Conservation (phyloP, 805 yeast genomes). For the Candida awuae region DNA sequence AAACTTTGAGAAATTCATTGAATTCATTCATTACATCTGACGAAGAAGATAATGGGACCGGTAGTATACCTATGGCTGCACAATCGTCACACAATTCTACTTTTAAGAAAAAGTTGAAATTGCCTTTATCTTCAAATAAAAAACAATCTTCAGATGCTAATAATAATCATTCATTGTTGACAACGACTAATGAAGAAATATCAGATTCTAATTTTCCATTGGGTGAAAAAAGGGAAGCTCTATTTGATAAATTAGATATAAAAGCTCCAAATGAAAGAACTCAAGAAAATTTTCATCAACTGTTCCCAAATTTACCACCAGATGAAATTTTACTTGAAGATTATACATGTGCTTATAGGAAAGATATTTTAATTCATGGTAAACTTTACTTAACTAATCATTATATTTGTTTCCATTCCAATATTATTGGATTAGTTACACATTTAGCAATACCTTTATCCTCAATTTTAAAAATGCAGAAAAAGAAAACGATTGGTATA, state of each 20-base stretch:
- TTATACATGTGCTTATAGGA: constrained; percentile 53
- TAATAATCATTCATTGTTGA: constrained; percentile 5
- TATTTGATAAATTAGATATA: constrained; percentile 18
- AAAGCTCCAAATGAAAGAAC: constrained; percentile 41
- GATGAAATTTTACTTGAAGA: constrained; percentile 52
- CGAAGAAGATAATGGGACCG: constrained; percentile 12
- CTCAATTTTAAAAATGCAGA: constrained; percentile 57
- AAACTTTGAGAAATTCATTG: constrained; percentile 6
- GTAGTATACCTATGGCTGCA: not conserved
- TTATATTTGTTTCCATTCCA: constrained; percentile 56
- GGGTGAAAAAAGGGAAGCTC: constrained; percentile 9
- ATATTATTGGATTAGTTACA: constrained; percentile 61
- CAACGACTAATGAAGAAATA: constrained; percentile 8
- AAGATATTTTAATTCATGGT: constrained; percentile 64
- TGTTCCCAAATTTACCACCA: constrained; percentile 44
- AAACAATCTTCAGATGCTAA: constrained; percentile 3
- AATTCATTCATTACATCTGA: no score
- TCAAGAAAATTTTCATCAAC: constrained; percentile 52
- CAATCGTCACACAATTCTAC: constrained; percentile 7
- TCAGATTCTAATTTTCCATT: constrained; percentile 5
- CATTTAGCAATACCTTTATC: constrained; percentile 47
- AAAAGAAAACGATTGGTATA: constrained; percentile 55
- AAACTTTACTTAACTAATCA: constrained; percentile 49
- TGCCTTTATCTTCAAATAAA: constrained; percentile 11
- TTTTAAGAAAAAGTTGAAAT: constrained; percentile 13